These are phyloP conservation scores for Claviceps purpurea DNA, from an alignment of 2,329 filamentous ascomycete genomes.

Conservation along the genomic window DNA sequence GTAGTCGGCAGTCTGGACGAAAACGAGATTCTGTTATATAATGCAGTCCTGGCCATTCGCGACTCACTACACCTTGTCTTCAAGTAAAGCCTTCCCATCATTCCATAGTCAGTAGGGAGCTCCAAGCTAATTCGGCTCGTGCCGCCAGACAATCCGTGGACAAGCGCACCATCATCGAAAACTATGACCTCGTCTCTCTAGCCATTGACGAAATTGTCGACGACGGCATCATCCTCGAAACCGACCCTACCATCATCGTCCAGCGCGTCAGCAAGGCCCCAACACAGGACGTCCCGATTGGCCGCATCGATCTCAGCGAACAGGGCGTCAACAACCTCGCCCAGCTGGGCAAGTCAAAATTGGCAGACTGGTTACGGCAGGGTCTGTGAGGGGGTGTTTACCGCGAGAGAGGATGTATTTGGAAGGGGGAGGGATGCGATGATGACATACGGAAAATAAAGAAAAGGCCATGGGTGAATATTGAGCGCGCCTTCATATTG, in stretches of 20 bases:
- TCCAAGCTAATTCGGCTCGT: slow-evolving; percentile 4
- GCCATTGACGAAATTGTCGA: slow-evolving; percentile 93
- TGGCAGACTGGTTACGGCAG: slow-evolving; percentile 83
- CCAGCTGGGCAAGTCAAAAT: slow-evolving; percentile 82
- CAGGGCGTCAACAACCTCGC: slow-evolving; percentile 90
- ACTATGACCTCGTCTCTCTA: slow-evolving; percentile 91
- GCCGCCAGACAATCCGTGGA: slow-evolving; percentile 72
- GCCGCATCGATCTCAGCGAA: slow-evolving; percentile 90
- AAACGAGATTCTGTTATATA: slow-evolving; percentile 95
- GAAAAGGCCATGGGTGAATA: background rate
- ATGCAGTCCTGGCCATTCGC: slow-evolving; percentile 78
- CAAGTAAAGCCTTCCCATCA: slow-evolving; percentile 50
- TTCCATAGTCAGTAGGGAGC: background rate
- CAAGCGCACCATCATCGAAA: slow-evolving; percentile 95
- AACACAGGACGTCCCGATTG: slow-evolving; percentile 78
- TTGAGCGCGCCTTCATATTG: background rate
- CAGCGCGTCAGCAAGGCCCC: slow-evolving; percentile 87
- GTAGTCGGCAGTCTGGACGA: slow-evolving; percentile 84
- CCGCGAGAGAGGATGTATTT: background rate
- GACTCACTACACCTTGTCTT: slow-evolving; percentile 84
- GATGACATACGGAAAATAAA: background rate
- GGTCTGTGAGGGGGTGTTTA: slow-evolving; percentile 40
- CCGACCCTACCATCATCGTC: slow-evolving; percentile 86
- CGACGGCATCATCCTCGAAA: slow-evolving; percentile 93
- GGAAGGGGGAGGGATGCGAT: background rate